Evolutionary conservation across 305 asterid genomes (phyloP).

Genomic region (Striga hermonthica): DNA sequence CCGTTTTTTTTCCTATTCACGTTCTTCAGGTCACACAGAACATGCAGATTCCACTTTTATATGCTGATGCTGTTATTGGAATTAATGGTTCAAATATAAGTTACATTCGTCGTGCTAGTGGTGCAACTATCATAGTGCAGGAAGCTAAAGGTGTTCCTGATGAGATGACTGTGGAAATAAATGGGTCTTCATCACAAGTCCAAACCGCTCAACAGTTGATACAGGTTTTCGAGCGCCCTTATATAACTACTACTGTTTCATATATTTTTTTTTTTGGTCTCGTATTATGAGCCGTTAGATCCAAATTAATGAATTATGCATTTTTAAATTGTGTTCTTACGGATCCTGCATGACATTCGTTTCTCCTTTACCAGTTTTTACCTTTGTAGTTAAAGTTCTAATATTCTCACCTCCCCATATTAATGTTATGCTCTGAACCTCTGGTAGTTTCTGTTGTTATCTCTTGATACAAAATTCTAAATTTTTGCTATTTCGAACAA

Average conservation of each 20-base stretch:
- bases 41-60: conserved; percentile 65
- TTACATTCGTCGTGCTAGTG: conserved; percentile 74
- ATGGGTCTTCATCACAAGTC: conserved; percentile 74
- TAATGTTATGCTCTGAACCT: not conserved
- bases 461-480: not conserved
- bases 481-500: too few species aligned
- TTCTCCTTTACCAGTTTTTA: not conserved
- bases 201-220: conserved; percentile 78
- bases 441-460: not conserved
- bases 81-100: conserved; percentile 66
- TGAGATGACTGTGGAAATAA: conserved; percentile 77
- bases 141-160: conserved; percentile 69
- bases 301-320: not conserved
- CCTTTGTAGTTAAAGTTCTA: not conserved
- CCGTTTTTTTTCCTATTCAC: conserved; percentile 21
- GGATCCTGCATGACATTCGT: not conserved
- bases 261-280: not conserved
- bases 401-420: not conserved
- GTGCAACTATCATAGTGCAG: conserved; percentile 70
- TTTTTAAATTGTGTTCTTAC: not conserved
- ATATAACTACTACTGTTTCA: too few species aligned
- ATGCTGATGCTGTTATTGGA: conserved; percentile 78
- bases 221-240: conserved; percentile 44
- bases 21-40: conserved; percentile 56
- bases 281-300: not conserved